phyloP scores from a whole-genome alignment of 2,329 filamentous ascomycete genomes.

The Stenocarpella maydis region DNA sequence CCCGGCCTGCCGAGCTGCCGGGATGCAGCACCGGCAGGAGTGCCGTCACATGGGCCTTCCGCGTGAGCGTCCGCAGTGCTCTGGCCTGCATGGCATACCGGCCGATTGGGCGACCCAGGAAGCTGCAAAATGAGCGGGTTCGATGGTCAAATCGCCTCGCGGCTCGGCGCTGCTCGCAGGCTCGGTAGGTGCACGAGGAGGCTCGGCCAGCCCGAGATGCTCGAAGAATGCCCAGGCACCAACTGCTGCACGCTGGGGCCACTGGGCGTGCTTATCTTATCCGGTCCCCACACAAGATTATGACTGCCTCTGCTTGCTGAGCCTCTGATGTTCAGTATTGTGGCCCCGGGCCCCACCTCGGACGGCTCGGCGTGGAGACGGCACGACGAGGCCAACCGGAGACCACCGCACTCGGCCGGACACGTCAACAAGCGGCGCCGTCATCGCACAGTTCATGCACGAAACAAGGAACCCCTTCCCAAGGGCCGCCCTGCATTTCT shows the following conservation, averaged over 20 bases:
- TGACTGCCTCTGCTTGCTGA: neutral
- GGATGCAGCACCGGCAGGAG: neutral
- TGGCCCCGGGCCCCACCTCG: neutral
- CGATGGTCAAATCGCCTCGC: conserved; percentile 5
- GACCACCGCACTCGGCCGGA: neutral
- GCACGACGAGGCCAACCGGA: conserved; percentile 3
- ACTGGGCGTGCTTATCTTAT: conserved; percentile 7
- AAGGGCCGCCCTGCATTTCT: conserved; percentile 12
- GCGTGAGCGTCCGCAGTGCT: neutral
- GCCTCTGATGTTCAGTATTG: neutral
- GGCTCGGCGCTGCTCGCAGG: conserved; percentile 16
- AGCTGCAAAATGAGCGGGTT: conserved; percentile 10
- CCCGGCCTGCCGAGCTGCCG: neutral
- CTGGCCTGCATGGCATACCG: neutral
- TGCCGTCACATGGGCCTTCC: neutral
- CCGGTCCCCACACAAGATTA: neutral
- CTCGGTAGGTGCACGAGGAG: conserved; percentile 13
- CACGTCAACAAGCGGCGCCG: conserved; percentile 5
- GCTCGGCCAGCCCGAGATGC: conserved; percentile 16
- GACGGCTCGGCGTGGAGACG: neutral
- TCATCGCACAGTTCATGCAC: neutral
- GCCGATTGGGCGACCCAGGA: conserved; percentile 20
- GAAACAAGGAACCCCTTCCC: conserved; percentile 11
- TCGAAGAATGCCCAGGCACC: conserved; percentile 17
- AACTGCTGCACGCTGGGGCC: neutral